Evolutionary conservation across 768 basidiomycete genomes (phyloP), one percentile per base, ranked within the genome.

Genomic region (Rhodotorula toruloides): DNA sequence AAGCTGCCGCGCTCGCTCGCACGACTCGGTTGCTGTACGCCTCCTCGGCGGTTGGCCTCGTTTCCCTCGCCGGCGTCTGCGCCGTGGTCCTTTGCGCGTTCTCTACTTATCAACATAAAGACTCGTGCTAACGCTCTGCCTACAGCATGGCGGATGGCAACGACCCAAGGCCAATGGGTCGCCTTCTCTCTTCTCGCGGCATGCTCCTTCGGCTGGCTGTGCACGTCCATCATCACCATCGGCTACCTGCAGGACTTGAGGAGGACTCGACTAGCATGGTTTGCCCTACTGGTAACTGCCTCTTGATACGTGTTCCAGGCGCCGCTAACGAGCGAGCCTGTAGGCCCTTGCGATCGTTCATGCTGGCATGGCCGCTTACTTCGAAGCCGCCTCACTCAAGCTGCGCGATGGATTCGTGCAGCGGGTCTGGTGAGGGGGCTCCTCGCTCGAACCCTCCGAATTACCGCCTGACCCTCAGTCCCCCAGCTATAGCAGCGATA

Each of bases 1-100:
- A 60, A 12, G 29, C 53, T 7, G 12, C 59, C 12, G 40, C 53
- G 0, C 4, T 57, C 19, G 19, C 54, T 6, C 49, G 27, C 8
- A 39, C 39, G 0, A 50, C 46, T 21, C 65, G 59, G 0, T 29
- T 61, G 5, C 40, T 57, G 34, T 67, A 37, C 48, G 1, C 27
- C 12, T 50, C 47, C 21, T 42, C 54, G 11, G 12, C 42, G 16
- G 9, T 56, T 32, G 65, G 65, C 9, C 17, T 61, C 46, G 32
- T 56, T 29, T 61, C 65, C 4, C 58, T 66, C 48, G 27, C 52
- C 59, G 59, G 48, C 8, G 49, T 57, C 4, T 57, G 54, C 43
- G 49, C 54, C 34, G 27, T 40, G 11, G 16, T 52, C 17, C 48
- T 61, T 21, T 49, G 65, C 61, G 13, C 13, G 54, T 44, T 40